A percentile compares a stretch with the other conserved stretches of the same genome.
phyloP scores from a whole-genome alignment of 164 flowering plant genomes.

The Echeveria elegans region DNA sequence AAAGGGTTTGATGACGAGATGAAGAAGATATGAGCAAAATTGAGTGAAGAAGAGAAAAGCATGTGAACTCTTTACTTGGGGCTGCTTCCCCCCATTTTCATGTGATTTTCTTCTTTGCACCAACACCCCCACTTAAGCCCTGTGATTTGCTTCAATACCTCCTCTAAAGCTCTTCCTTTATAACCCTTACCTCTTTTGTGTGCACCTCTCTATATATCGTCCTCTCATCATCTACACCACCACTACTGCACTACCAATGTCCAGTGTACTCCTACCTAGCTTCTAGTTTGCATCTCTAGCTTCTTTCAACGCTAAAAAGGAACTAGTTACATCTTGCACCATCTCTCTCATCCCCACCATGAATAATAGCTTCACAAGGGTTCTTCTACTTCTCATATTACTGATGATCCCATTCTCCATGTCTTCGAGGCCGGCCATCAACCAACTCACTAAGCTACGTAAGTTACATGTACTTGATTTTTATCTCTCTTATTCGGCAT shows the following conservation, averaged over 20 bases:
- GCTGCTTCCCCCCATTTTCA: conserved; percentile 12
- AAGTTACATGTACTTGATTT: neutral
- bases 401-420: neutral
- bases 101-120: conserved; percentile 7
- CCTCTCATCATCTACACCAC: neutral
- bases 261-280: neutral
- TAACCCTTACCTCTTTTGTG: neutral
- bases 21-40: neutral
- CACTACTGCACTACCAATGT: neutral
- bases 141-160: conserved; percentile 15
- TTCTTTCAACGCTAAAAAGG: neutral
- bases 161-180: conserved; percentile 1
- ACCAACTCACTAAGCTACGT: neutral
- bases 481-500: neutral
- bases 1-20: neutral
- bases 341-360: neutral
- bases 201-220: neutral
- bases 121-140: conserved; percentile 3
- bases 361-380: neutral
- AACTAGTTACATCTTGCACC: neutral
- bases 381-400: neutral
- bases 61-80: conserved; percentile 11
- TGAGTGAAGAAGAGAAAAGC: conserved; percentile 14
- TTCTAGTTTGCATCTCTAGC: neutral
- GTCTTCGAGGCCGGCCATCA: neutral